These are phyloP conservation scores for Phytophthora pini DNA, from an alignment of 352 stramenopile genomes.

Conservation along the genomic window DNA sequence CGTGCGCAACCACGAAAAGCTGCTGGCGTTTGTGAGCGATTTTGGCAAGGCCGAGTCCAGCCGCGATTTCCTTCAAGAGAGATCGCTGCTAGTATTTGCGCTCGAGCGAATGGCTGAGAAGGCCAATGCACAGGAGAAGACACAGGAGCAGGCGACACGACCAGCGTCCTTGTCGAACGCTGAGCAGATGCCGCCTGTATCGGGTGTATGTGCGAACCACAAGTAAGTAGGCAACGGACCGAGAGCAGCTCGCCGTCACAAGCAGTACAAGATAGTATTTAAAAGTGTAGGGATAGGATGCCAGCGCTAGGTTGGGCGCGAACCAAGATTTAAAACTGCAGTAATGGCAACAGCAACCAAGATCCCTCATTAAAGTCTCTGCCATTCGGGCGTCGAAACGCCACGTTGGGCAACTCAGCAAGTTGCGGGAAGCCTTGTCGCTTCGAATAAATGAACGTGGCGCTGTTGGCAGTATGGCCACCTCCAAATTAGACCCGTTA, in stretches of 20 bases:
- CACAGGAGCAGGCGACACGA: conserved; percentile 33
- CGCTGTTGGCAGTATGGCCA: too few species aligned
- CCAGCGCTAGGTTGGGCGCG: conserved; percentile 8
- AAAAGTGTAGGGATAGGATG: conserved; percentile 24
- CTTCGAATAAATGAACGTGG: neutral
- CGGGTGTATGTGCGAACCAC: conserved; percentile 46
- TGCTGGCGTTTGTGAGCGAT: conserved; percentile 76
- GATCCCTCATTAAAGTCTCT: too few species aligned
- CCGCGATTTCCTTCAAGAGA: conserved; percentile 80
- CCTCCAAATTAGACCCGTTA: too few species aligned
- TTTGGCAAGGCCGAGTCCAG: conserved; percentile 79
- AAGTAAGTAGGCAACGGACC: conserved; percentile 32
- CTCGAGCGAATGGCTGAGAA: conserved; percentile 69
- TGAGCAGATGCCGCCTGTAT: conserved; percentile 38
- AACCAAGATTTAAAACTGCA: conserved; percentile 24
- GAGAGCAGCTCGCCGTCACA: conserved; percentile 7
- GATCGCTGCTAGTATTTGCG: conserved; percentile 74
- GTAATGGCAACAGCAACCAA: conserved; percentile 3
- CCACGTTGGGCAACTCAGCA: conserved; percentile 3
- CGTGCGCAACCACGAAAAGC: conserved; percentile 77
- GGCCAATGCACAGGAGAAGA: conserved; percentile 28
- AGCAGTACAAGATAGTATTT: conserved; percentile 43
- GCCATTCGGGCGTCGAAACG: neutral
- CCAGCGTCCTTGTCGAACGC: conserved; percentile 50
- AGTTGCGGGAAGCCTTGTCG: conserved; percentile 4